Conservation (phyloP, 345 rosid species). For the Citrus cavaleriei region DNA sequence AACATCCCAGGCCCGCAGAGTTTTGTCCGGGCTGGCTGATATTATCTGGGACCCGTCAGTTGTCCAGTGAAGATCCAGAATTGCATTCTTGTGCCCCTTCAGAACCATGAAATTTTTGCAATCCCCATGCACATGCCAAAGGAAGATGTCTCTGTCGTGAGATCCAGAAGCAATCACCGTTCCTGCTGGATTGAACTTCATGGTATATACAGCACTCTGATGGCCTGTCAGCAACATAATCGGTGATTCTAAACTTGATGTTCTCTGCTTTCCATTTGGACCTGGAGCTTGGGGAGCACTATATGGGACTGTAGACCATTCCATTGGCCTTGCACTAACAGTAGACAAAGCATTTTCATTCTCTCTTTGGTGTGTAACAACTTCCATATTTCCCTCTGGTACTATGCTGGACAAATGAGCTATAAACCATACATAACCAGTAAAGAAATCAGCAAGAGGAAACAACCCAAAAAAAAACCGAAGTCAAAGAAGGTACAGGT, state of each 20-base stretch:
- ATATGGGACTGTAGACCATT: constrained; percentile 69
- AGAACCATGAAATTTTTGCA: constrained; percentile 95
- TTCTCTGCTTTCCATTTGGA: constrained; percentile 53
- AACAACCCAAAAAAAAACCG: background rate
- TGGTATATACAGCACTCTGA: constrained; percentile 76
- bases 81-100: constrained; percentile 93
- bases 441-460: background rate
- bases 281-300: constrained; percentile 54
- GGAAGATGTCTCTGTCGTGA: constrained; percentile 87
- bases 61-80: constrained; percentile 93
- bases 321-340: constrained; percentile 86
- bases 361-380: constrained; percentile 38
- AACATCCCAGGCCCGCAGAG: constrained; percentile 89
- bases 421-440: background rate
- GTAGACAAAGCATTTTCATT: constrained; percentile 56
- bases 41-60: constrained; percentile 85
- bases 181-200: constrained; percentile 93
- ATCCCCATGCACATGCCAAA: constrained; percentile 87
- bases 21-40: constrained; percentile 94
- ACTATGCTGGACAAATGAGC: background rate
- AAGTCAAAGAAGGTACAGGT: no score
- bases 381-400: constrained; percentile 42
- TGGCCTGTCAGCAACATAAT: constrained; percentile 90
- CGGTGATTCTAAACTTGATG: constrained; percentile 88
- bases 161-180: constrained; percentile 89